Evolutionary conservation across 2,329 filamentous ascomycete species (phyloP), one percentile per base, ranked within the genome.

Genomic region (Corinectria fuckeliana): DNA sequence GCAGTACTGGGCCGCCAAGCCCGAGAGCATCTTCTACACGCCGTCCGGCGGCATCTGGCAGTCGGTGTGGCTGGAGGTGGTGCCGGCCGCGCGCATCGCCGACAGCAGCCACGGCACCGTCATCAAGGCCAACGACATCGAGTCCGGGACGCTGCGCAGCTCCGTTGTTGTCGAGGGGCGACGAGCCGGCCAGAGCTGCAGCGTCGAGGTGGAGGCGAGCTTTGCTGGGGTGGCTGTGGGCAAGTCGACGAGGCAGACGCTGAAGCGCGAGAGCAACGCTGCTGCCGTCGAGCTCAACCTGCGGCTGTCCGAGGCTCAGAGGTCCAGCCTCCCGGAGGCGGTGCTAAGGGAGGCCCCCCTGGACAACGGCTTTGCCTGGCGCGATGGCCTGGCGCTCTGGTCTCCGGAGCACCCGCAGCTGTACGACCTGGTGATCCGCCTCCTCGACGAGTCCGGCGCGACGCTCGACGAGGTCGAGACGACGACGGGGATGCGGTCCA

Each of bases 1-100:
- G 71, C 88, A 91, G 72, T 88, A 87, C 68, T 88, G 85, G 85
- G 81, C 79, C 3, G 82, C 83, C 1, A 79, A 85, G 71, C 84
- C 85, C 0, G 85, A 88, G 70, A 84, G 81, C 50, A 86, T 86
- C 65, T 86, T 85, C 67, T 86, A 86, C 67, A 85, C 82, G 1
- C 84, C 84, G 0, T 83, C 82, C 8, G 82, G 81, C 25, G 84
- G 84, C 21, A 84, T 86, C 56, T 86, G 84, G 84, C 84, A 86
- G 70, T 79, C 75, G 14, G 84, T 86, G 3, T 85, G 82, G 80
- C 72, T 85, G 2, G 86, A 88, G 63, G 78, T 79, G 38, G 83
- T 86, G 2, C 85, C 86, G 1, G 56, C 72, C 0, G 76, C 79
- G 4, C 76, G 83, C 11, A 78, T 88, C 50, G 85, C 80, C 3